Base-by-base conservation (phyloP, 805 yeast species). In the Nakazawaea ernobii region DNA sequence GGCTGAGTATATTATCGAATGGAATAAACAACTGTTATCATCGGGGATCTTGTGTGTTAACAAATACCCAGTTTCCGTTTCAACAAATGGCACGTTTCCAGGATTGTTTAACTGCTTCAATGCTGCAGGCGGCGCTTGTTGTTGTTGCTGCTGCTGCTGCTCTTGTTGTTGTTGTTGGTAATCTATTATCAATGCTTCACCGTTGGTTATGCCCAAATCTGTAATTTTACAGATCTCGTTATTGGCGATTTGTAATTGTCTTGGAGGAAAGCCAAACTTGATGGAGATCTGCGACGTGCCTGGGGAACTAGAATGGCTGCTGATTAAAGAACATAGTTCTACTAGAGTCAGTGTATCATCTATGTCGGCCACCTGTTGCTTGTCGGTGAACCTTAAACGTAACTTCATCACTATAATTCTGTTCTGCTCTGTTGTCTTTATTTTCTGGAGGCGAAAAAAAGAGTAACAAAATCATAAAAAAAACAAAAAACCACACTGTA, bases 1-100 rank as follows among this genome's bases (percentile, higher is more conserved):
- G 4, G 46, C 24, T 10, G 80, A 75, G 54, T 77, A 79, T 1
- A 81, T 70, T 1, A 86, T 69, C 0, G 91, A 72, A 54, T 84
- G 79, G 65, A 86, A 86, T 46, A 86, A 63, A 58, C 95, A 86
- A 8, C 92, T 83, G 59, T 86, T 86, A 61, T 86, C 92, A 58
- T 86, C 90, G 0, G 86, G 84, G 48, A 84, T 78, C 43, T 75
- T 73, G 28, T 86, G 72, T 7, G 83, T 65, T 8, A 74, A 69
- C 15, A 81, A 55, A 43, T 64, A 65, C 6, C 67, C 62, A 15
- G 65, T 55, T 9, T 48, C 54, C 3, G 50, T 42, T 27, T 52
- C 54, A n/a, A 48, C 55, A 17, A 50, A 39, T n/a, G 28, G 35
- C 32, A 49, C 50, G 32, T 35, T 17, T 20, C 32, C 32, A 50